Base-by-base conservation (phyloP, 495 filamentous ascomycete species). In the Xylaria castorea region DNA sequence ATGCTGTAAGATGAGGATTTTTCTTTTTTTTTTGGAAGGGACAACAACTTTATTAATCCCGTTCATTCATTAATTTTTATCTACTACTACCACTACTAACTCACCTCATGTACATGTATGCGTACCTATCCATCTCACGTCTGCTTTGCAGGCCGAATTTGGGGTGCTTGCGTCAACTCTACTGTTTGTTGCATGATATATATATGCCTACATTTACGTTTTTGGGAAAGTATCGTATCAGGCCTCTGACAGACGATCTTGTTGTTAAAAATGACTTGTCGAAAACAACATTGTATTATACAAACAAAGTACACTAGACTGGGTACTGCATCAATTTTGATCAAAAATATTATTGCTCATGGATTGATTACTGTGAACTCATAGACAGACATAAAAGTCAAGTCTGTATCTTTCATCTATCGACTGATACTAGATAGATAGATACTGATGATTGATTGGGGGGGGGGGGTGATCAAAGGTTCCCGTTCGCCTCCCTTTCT, bases 381-480 rank as follows among this genome's bases (percentile, higher is more conserved):
- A 38, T 18, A 22, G 55, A 1, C n/a, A n/a, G n/a, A n/a, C n/a
- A n/a, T 34, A 30, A 18, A 30, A 36, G 36, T 22, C 22, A 18
- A 1, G 36, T 63, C 38, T 22, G 27, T 64, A 44, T 42, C 36
- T 64, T 64, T 44, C n/a, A 42, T 44, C 4, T 42, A 64, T 2
- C n/a, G 22, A 25, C 61, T 30, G 12, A 44, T 64, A 22, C 36
- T 64, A 64, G 32, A 42, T 64, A 64, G 38, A n/a, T 64, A 64
- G 32, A 42, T 64, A 64, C 61, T 44, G 61, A 25, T 64, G 22
- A 38, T 12, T 44, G 20, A 30, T 64, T n/a, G n/a, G n/a, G n/a
- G n/a, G n/a, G n/a, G n/a, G n/a, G n/a, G 11, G 61, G 38, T 44
- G 38, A 44, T 64, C 7, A 22, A 36, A 44, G 14, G 30, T 14